Percentiles rank a stretch among this genome's conserved stretches.
phyloP scores from a whole-genome alignment of 805 yeast genomes.

The Saccharomycopsis sp. region DNA sequence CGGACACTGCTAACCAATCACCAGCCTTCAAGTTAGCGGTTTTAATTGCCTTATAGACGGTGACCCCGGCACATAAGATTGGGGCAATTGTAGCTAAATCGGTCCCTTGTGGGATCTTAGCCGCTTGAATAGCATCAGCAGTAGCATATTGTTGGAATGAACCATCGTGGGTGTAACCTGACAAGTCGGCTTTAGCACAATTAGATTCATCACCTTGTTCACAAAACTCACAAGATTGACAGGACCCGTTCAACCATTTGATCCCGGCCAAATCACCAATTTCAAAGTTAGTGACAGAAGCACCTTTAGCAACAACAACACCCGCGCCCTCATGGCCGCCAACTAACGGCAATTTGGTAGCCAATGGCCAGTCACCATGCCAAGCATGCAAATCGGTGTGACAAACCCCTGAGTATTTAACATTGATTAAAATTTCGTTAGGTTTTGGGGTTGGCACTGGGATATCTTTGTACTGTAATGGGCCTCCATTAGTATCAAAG shows the following conservation, averaged over 20 bases:
- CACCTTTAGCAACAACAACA: constrained; percentile 71
- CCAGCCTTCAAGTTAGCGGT: constrained; percentile 65
- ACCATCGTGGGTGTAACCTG: constrained; percentile 88
- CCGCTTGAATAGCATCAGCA: constrained; percentile 84
- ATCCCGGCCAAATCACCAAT: constrained; percentile 79
- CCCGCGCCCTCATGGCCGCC: constrained; percentile 94
- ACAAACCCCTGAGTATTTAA: constrained; percentile 87
- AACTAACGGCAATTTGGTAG: constrained; percentile 65
- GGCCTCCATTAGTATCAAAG: constrained; percentile 61
- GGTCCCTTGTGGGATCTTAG: constrained; percentile 63
- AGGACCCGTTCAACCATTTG: constrained; percentile 78
- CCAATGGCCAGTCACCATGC: constrained; percentile 90
- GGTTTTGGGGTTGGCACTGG: constrained; percentile 77
- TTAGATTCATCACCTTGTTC: constrained; percentile 58
- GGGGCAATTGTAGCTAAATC: constrained; percentile 77
- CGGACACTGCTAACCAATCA: constrained; percentile 70
- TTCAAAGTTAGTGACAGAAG: constrained; percentile 60
- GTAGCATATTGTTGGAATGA: constrained; percentile 88
- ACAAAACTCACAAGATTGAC: constrained; percentile 74
- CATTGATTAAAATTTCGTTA: constrained; percentile 71
- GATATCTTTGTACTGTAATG: constrained; percentile 59
- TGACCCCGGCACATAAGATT: constrained; percentile 84
- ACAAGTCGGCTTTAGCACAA: constrained; percentile 63
- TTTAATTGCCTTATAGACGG: constrained; percentile 86
- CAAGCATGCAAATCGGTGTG: constrained; percentile 93